Base-by-base conservation (phyloP, 768 basidiomycete genomes). In the Cystoderma amianthinum region DNA sequence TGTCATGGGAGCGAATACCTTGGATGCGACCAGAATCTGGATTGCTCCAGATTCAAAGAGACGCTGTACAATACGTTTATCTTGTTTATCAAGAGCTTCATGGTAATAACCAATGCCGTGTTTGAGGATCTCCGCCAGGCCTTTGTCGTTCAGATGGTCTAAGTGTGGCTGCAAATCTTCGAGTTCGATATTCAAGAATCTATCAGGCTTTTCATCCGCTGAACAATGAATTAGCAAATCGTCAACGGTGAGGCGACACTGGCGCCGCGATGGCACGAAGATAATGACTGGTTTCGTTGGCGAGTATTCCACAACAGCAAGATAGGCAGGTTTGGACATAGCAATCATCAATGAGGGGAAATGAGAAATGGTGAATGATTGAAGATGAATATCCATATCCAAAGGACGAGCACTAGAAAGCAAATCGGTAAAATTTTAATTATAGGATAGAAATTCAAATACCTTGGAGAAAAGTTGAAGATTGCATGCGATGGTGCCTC, bases 311-410 rank as follows among this genome's bases (percentile, higher is more conserved):
- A 82, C 67, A 45, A 97, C 85, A 21, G 94, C 83, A 5, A 98
- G 77, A 58, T 97, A 98, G 0, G 95, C 89, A 0, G 96, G 96
- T 58, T 98, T 98, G 6, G 94, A 93, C 96, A 99, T 98, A 34
- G 93, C 78, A 45, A 98, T 91, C 95, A 99, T 98, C 32, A 99
- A 69, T 0, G 93, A 96, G 0, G 96, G 93, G 79, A 95, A 96
- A 56, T 98, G 96, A n/a, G 93, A 90, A 35, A 93, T 89, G 19
- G 78, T 78, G 69, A 96, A 99, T 32, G 88, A 92, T 55, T 99
- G 96, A 5, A 99, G 67, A 55, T 98, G 94, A 36, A 99, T 93
- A 44, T 97, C 92, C 82, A 99, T 87, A 48, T 96, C 93, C 9
- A 97, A 66, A 2, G 95, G 93, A n/a, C 95, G 89, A 12, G 94